phyloP scores from a whole-genome alignment of 768 basidiomycete species.

The Naganishia randhawae region DNA sequence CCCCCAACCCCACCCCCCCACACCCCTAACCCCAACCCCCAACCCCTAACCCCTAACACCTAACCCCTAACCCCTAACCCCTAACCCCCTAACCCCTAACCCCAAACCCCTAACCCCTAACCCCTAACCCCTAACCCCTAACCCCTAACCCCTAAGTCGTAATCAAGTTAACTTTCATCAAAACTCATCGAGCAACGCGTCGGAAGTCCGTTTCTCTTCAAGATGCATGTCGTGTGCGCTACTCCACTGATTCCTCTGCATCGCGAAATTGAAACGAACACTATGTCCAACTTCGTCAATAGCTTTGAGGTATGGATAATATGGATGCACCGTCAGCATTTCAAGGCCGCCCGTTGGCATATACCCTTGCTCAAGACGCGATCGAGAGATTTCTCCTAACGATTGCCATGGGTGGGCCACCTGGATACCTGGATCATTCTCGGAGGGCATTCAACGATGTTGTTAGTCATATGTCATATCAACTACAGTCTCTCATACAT shows the following conservation, averaged over 20 bases:
- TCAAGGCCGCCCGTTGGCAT: not conserved
- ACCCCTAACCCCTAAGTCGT: too few relatives aligned
- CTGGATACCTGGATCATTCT: not conserved
- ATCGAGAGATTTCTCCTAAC: conserved; percentile 17
- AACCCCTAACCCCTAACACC: too few relatives aligned
- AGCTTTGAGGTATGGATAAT: too few relatives aligned
- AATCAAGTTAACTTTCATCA: not conserved
- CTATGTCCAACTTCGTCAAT: too few relatives aligned
- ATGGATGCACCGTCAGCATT: too few relatives aligned
- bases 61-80: too few relatives aligned
- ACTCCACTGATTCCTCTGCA: not conserved
- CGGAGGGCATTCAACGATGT: not conserved
- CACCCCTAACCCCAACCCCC: too few relatives aligned
- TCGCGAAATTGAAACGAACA: not conserved
- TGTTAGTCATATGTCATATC: not conserved
- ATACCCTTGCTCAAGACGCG: not conserved
- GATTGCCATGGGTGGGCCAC: too few relatives aligned
- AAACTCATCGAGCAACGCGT: not conserved
- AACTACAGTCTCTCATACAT: conserved; percentile 16
- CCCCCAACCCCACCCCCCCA: too few relatives aligned
- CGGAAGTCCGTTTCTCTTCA: conserved; percentile 5
- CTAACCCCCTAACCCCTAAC: too few relatives aligned
- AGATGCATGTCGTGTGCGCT: not conserved
- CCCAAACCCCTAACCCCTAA: too few relatives aligned
- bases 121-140: too few relatives aligned